Percentiles rank a stretch among this genome's conserved stretches.
Evolutionary conservation across 306 rosid genomes (phyloP).

Genomic region (Alnus rubra): DNA sequence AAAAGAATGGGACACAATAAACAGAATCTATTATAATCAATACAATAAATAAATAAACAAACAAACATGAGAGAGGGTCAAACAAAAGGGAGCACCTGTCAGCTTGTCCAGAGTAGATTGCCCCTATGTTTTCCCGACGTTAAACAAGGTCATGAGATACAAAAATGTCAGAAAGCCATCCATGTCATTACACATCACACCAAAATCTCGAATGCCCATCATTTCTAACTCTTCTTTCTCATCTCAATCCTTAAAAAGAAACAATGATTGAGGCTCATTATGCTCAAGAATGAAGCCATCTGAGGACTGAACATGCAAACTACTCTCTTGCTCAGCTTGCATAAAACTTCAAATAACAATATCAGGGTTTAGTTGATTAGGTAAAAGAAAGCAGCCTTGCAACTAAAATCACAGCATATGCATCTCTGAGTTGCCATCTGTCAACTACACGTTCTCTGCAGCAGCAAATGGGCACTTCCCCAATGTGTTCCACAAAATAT

Average conservation of each 20-base stretch:
- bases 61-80: background rate
- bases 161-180: background rate
- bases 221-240: background rate
- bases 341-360: slow-evolving; percentile 14
- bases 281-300: slow-evolving; percentile 15
- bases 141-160: background rate
- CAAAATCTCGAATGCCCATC: background rate
- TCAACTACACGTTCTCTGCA: slow-evolving; percentile 37
- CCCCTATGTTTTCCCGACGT: background rate
- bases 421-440: slow-evolving; percentile 23
- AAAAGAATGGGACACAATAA: too few species aligned
- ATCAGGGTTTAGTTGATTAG: slow-evolving; percentile 22
- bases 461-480: slow-evolving; percentile 79
- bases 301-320: slow-evolving; percentile 1
- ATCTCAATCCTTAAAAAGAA: slow-evolving; percentile 1
- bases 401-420: slow-evolving; percentile 11
- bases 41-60: too few species aligned
- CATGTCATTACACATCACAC: background rate
- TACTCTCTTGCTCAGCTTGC: slow-evolving; percentile 21
- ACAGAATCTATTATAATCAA: background rate
- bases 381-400: slow-evolving; percentile 15
- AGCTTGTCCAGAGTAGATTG: background rate
- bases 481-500: slow-evolving; percentile 91
- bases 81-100: background rate
- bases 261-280: background rate